These are phyloP conservation scores for Scleromitrula shiraiana DNA, from an alignment of 2,329 filamentous ascomycete genomes.

Conservation along the genomic window DNA sequence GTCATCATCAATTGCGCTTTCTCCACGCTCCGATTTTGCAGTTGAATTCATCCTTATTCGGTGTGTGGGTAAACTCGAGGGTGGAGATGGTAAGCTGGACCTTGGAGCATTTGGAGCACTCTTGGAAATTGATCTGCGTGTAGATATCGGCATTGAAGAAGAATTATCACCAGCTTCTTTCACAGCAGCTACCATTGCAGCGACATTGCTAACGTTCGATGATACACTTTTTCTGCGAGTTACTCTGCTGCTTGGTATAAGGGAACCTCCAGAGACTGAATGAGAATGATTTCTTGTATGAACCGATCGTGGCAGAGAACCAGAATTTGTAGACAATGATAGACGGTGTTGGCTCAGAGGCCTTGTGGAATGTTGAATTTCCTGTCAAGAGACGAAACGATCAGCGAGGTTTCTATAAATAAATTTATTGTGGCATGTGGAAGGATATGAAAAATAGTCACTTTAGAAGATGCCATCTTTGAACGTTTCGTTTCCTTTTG, in stretches of 20 bases:
- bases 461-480: constrained; percentile 56
- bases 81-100: constrained; percentile 54
- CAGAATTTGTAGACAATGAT: constrained; percentile 48
- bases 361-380: constrained; percentile 57
- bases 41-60: constrained; percentile 39
- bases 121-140: constrained; percentile 63
- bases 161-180: constrained; percentile 56
- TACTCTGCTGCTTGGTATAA: constrained; percentile 77
- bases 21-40: constrained; percentile 42
- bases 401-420: constrained; percentile 28
- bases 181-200: constrained; percentile 65
- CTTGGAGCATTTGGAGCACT: constrained; percentile 45
- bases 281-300: constrained; percentile 64
- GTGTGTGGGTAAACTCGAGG: constrained; percentile 58
- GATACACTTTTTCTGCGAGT: constrained; percentile 90
- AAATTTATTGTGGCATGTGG: constrained; percentile 23
- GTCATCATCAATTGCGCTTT: constrained; percentile 64
- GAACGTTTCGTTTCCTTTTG: constrained; percentile 30
- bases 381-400: constrained; percentile 36
- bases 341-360: constrained; percentile 58
- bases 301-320: constrained; percentile 44
- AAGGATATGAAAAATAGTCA: constrained; percentile 32
- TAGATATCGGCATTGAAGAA: constrained; percentile 48
- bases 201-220: constrained; percentile 66
- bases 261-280: constrained; percentile 66